A percentile compares a stretch with the other conserved stretches of the same genome.
These are phyloP conservation scores for Xylaria sp. DNA, from an alignment of 2,329 filamentous ascomycete species.

Conservation along the genomic window DNA sequence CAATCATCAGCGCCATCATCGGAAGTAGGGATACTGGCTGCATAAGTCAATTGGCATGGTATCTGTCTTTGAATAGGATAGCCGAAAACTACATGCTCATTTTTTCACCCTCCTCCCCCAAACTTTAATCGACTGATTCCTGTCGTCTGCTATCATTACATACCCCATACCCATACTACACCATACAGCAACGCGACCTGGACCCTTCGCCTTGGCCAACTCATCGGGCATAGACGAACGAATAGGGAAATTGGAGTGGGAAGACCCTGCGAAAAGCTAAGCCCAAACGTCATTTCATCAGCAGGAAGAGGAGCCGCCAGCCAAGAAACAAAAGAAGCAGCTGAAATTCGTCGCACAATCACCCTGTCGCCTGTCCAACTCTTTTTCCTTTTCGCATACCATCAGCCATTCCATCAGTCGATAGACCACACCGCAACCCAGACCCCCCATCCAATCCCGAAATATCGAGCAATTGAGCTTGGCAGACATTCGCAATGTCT, in stretches of 20 bases:
- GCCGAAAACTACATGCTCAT: neutral
- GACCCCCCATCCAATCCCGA: slow-evolving; percentile 2
- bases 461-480: slow-evolving; percentile 6
- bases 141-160: too few relatives aligned
- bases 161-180: neutral
- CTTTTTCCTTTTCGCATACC: slow-evolving; percentile 3
- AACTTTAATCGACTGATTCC: too few relatives aligned
- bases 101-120: neutral
- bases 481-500: slow-evolving; percentile 52
- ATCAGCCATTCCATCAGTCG: slow-evolving; percentile 17
- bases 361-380: slow-evolving; percentile 7
- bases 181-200: neutral
- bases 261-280: slow-evolving; percentile 6
- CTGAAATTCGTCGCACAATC: slow-evolving; percentile 12
- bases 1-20: neutral
- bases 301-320: slow-evolving; percentile 8
- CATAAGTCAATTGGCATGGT: neutral
- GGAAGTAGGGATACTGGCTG: too few relatives aligned
- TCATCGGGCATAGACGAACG: neutral
- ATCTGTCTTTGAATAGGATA: neutral
- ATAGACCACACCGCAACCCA: slow-evolving; percentile 2
- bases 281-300: slow-evolving; percentile 26
- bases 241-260: slow-evolving; percentile 19
- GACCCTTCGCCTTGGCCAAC: neutral
- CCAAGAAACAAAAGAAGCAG: slow-evolving; percentile 13